A percentile compares a stretch with the other conserved stretches of the same genome.
phyloP scores from a whole-genome alignment of 129 eudicot genomes.

The sunflower (Helianthus annuus) region HanXRQr2.0-SUNRISE NC_035438.2:85680221-85680720 shows the following conservation, averaged over 20 bases:
- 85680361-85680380: conserved; percentile 91
- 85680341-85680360: conserved; percentile 91
- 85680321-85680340: conserved; percentile 87
- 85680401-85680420: background rate
- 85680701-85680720: too few species aligned
- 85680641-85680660: too few species aligned
- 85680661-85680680: too few species aligned
- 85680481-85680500: background rate
- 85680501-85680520: too few species aligned
- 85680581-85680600: too few species aligned
- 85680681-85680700: too few species aligned
- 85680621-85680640: too few species aligned
- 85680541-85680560: too few species aligned
- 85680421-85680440: background rate
- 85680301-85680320: conserved; percentile 81
- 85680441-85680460: background rate
- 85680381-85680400: conserved; percentile 86
- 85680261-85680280: conserved; percentile 98
- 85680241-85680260: conserved; percentile 96
- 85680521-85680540: too few species aligned
- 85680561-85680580: too few species aligned
- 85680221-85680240: background rate
- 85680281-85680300: conserved; percentile 88
- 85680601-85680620: too few species aligned
- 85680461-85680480: background rate